Evolutionary conservation across 495 filamentous ascomycete species (phyloP).

Genomic region (Neurospora terricola): DNA sequence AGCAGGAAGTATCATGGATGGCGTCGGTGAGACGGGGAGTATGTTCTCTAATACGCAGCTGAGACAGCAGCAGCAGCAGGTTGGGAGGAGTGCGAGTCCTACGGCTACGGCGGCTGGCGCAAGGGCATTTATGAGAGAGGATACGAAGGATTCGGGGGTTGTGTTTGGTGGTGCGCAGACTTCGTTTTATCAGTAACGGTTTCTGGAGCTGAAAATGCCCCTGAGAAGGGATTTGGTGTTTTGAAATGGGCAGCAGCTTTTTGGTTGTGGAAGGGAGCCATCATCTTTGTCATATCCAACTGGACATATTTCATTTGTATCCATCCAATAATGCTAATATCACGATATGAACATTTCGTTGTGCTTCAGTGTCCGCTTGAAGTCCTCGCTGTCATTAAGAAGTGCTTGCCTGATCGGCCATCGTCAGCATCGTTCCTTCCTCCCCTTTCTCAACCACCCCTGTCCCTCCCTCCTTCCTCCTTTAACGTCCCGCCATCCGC

Average conservation of each 20-base stretch:
- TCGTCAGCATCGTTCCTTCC: neutral
- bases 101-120: neutral
- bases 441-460: neutral
- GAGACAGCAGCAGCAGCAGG: neutral
- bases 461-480: neutral
- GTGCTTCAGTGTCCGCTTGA: neutral
- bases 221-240: neutral
- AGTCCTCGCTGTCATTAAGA: neutral
- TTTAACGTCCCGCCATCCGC: neutral
- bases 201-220: neutral
- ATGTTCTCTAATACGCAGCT: slow-evolving; percentile 17
- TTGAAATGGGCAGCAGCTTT: neutral
- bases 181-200: neutral
- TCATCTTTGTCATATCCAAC: neutral
- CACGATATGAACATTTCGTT: no score
- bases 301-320: neutral
- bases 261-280: neutral
- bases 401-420: neutral
- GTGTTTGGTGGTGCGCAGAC: neutral
- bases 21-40: slow-evolving; percentile 30
- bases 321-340: no score
- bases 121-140: neutral
- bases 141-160: neutral
- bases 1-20: neutral
- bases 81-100: neutral